phyloP scores from a whole-genome alignment of 1,284 basidiomycete genomes.

The Exsudoporus floridanus region DNA sequence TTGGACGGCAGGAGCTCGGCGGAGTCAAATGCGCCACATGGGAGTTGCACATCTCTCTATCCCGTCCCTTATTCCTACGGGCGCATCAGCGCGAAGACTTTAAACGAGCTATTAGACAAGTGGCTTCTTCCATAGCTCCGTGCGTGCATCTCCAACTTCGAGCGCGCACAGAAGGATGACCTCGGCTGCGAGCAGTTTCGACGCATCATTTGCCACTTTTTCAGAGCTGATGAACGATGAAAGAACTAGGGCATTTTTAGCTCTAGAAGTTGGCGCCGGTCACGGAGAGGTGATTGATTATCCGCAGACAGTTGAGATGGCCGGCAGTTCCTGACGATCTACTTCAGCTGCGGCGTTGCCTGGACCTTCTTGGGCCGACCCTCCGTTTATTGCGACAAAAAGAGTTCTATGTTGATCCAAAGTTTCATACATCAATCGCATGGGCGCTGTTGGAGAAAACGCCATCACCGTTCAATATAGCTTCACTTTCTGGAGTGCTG shows the following conservation, averaged over 20 bases:
- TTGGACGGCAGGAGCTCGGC: constrained; percentile 32
- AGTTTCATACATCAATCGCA: constrained; percentile 79
- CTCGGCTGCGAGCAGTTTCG: constrained; percentile 51
- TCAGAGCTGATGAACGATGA: constrained; percentile 77
- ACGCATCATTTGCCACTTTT: constrained; percentile 67
- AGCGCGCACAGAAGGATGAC: constrained; percentile 8
- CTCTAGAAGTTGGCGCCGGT: constrained; percentile 75
- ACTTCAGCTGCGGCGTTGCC: constrained; percentile 53
- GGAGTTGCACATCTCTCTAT: constrained; percentile 73
- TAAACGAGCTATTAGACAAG: constrained; percentile 52
- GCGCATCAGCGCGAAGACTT: constrained; percentile 72
- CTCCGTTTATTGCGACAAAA: constrained; percentile 62
- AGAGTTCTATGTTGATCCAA: constrained; percentile 69
- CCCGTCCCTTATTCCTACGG: constrained; percentile 73
- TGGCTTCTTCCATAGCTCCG: constrained; percentile 49
- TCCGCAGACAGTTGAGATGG: not conserved
- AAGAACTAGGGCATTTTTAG: constrained; percentile 70
- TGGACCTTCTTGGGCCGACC: constrained; percentile 51
- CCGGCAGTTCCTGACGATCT: constrained; percentile 19
- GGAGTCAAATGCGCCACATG: constrained; percentile 4
- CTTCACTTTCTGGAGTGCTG: constrained; percentile 1
- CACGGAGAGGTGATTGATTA: constrained; percentile 56
- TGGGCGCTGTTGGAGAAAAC: constrained; percentile 62
- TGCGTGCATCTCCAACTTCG: constrained; percentile 37
- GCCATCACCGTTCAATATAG: constrained; percentile 1